Percentiles rank a stretch among this genome's conserved stretches.
Evolutionary conservation across 306 rosid species (phyloP).

Genomic region (Casuarina cunninghamiana): DNA sequence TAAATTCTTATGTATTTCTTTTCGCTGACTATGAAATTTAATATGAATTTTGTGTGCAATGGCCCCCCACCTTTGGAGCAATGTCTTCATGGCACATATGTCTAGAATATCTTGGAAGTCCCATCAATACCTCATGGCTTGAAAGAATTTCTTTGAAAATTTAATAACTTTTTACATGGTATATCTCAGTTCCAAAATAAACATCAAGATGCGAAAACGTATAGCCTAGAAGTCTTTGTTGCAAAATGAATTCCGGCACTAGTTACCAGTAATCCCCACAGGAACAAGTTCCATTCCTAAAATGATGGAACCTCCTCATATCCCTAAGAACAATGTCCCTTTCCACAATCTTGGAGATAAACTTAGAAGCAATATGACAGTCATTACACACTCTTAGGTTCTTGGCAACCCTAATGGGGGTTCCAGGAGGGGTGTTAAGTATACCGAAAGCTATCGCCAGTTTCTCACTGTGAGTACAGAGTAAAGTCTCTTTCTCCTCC

Average conservation of each 20-base stretch:
- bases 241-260: not conserved
- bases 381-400: slow-evolving; percentile 93
- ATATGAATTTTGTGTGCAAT: too few species aligned
- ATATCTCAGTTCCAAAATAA: not conserved
- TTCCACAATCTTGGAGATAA: slow-evolving; percentile 65
- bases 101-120: too few species aligned
- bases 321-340: slow-evolving; percentile 89
- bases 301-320: slow-evolving; percentile 94
- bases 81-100: too few species aligned
- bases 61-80: too few species aligned
- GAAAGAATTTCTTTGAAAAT: not conserved
- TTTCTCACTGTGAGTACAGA: slow-evolving; percentile 94
- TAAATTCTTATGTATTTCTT: too few species aligned
- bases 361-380: slow-evolving; percentile 73
- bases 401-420: slow-evolving; percentile 84
- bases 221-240: not conserved
- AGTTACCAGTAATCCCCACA: slow-evolving; percentile 90
- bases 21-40: too few species aligned
- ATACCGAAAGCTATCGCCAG: slow-evolving; percentile 92
- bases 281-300: slow-evolving; percentile 78
- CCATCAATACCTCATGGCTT: not conserved
- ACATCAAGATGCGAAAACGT: not conserved
- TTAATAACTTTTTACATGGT: not conserved
- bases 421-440: slow-evolving; percentile 73
- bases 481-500: slow-evolving; percentile 78